Conservation (phyloP, 257 asterid genomes). For the Capsicum baccatum region DNA sequence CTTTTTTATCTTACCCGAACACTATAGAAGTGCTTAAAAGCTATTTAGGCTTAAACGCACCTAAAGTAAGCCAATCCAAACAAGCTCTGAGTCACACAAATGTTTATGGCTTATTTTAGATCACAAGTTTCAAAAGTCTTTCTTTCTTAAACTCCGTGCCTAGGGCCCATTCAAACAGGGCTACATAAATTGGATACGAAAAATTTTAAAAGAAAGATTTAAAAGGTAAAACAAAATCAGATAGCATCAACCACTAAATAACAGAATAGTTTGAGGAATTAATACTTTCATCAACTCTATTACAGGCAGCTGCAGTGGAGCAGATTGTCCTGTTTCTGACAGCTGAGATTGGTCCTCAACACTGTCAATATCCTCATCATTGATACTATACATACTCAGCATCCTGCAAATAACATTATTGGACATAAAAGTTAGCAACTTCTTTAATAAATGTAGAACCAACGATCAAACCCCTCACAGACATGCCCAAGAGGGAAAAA, state of each 20-base stretch:
- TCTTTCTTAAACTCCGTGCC: neutral
- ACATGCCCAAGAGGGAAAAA: neutral
- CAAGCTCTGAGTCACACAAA: neutral
- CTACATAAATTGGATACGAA: neutral
- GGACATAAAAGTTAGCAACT: slow-evolving; percentile 35
- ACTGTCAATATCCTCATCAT: slow-evolving; percentile 77
- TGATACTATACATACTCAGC: slow-evolving; percentile 80
- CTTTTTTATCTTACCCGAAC: too few relatives aligned
- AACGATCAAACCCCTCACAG: slow-evolving; percentile 9
- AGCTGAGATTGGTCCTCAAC: slow-evolving; percentile 64
- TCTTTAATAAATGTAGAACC: slow-evolving; percentile 25
- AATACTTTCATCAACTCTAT: slow-evolving; percentile 85
- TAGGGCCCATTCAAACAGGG: neutral
- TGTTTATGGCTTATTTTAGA: neutral
- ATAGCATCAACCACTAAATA: slow-evolving; percentile 25
- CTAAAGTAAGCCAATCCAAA: too few relatives aligned
- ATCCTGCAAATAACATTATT: slow-evolving; percentile 63
- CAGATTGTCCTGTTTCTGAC: slow-evolving; percentile 61
- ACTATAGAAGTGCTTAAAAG: too few relatives aligned
- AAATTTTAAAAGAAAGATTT: neutral
- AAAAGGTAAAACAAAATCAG: slow-evolving; percentile 16
- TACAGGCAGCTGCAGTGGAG: slow-evolving; percentile 73
- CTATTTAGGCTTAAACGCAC: too few relatives aligned
- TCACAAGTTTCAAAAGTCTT: neutral
- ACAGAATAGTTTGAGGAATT: slow-evolving; percentile 31